Evolutionary conservation across 306 rosid genomes (phyloP).

Genomic region (Trifolium dubium): DNA sequence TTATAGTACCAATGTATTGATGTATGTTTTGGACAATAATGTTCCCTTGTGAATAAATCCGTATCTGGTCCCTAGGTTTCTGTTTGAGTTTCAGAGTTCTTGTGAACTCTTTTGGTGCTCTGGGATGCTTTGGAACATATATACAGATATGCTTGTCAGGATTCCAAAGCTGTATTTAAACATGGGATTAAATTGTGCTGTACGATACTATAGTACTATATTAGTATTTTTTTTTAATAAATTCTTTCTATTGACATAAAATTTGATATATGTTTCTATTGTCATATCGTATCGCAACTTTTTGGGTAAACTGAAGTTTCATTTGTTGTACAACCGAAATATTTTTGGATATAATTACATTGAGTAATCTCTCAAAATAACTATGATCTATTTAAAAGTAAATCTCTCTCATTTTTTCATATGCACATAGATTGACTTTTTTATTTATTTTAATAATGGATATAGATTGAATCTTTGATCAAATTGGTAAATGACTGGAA

Average conservation of each 20-base stretch:
- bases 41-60: slow-evolving; percentile 29
- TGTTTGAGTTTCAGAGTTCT: slow-evolving; percentile 38
- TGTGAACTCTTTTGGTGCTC: slow-evolving; percentile 25
- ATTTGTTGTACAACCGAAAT: too few species aligned
- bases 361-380: neutral
- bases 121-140: slow-evolving; percentile 20
- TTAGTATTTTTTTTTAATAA: neutral
- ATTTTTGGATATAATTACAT: too few species aligned
- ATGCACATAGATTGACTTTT: too few species aligned
- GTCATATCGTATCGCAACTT: too few species aligned
- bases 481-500: neutral
- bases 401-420: too few species aligned
- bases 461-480: too few species aligned
- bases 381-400: too few species aligned
- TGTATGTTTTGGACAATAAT: slow-evolving; percentile 9
- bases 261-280: neutral
- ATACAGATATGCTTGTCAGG: slow-evolving; percentile 20
- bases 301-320: neutral
- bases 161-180: slow-evolving; percentile 37
- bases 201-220: neutral
- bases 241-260: neutral
- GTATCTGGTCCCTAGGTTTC: slow-evolving; percentile 21
- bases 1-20: slow-evolving; percentile 23
- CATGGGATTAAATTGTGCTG: neutral
- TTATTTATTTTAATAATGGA: too few species aligned